Percentiles rank a stretch among this genome's conserved stretches.
These are phyloP conservation scores for Linum usitatissimum DNA, from an alignment of 345 rosid genomes.

Conservation along the genomic window DNA sequence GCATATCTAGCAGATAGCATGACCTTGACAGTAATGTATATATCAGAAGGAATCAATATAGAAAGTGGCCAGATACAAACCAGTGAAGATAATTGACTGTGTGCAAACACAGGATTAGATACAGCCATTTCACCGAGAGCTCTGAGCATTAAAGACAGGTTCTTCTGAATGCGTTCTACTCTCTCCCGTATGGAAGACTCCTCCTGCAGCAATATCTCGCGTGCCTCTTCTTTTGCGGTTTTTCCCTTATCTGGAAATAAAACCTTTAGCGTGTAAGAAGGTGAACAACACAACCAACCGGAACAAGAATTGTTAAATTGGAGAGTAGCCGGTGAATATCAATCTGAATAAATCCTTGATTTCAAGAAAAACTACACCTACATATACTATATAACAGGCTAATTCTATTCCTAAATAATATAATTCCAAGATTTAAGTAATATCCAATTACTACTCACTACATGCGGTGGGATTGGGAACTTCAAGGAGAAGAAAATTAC, in stretches of 20 bases:
- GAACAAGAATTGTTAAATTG: neutral
- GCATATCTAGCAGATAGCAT: too few relatives aligned
- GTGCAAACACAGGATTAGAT: conserved; percentile 86
- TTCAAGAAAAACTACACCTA: too few relatives aligned
- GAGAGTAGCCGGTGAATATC: too few relatives aligned
- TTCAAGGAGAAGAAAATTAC: conserved; percentile 13
- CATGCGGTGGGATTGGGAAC: neutral
- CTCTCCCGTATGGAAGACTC: conserved; percentile 69
- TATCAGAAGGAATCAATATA: neutral
- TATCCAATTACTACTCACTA: neutral
- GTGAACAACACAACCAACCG: conserved; percentile 9
- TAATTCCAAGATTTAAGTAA: neutral
- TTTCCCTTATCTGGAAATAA: conserved; percentile 58
- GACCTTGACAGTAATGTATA: neutral
- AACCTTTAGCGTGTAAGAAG: neutral
- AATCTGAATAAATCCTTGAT: too few relatives aligned
- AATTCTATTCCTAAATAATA: too few relatives aligned
- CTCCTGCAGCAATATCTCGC: conserved; percentile 79
- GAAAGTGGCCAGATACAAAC: conserved; percentile 31
- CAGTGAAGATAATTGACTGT: conserved; percentile 85
- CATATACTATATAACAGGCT: too few relatives aligned
- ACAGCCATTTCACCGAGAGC: conserved; percentile 85
- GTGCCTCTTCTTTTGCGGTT: conserved; percentile 93
- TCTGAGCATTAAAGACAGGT: conserved; percentile 58
- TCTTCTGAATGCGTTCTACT: conserved; percentile 48